These are phyloP conservation scores for Yamadazyma taylorii DNA, from an alignment of 1,139 yeast species.

Conservation along the genomic window DNA sequence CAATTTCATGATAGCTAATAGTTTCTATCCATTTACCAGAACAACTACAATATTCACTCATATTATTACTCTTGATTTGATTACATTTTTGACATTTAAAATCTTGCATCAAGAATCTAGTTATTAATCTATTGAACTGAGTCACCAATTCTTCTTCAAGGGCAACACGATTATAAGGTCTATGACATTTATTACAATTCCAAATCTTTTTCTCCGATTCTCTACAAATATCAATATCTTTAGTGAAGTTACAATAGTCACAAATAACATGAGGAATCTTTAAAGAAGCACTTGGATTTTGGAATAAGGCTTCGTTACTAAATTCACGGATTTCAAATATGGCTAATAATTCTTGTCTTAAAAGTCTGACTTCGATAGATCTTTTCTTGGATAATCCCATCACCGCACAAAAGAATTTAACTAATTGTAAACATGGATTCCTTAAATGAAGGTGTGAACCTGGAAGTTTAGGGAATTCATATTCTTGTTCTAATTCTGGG, in stretches of 20 bases:
- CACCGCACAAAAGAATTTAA: constrained; percentile 73
- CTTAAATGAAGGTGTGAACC: constrained; percentile 63
- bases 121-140: constrained; percentile 54
- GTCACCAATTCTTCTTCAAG: constrained; percentile 79
- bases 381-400: constrained; percentile 65
- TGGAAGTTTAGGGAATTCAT: constrained; percentile 69
- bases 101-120: constrained; percentile 77
- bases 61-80: constrained; percentile 62
- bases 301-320: constrained; percentile 72
- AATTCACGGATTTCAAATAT: constrained; percentile 84
- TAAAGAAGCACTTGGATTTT: constrained; percentile 73
- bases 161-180: constrained; percentile 61
- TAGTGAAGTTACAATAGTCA: constrained; percentile 70
- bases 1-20: constrained; percentile 45
- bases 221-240: constrained; percentile 82
- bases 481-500: constrained; percentile 63
- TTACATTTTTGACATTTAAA: constrained; percentile 77
- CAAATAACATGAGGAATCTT: constrained; percentile 71
- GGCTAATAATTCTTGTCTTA: constrained; percentile 71
- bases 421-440: constrained; percentile 79
- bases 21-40: constrained; percentile 84
- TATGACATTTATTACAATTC: constrained; percentile 70
- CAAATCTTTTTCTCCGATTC: constrained; percentile 55
- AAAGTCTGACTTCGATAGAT: constrained; percentile 67
- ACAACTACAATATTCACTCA: constrained; percentile 79